Conservation (phyloP, 768 basidiomycete genomes). For the Tylopilus rubrobrunneus region DNA sequence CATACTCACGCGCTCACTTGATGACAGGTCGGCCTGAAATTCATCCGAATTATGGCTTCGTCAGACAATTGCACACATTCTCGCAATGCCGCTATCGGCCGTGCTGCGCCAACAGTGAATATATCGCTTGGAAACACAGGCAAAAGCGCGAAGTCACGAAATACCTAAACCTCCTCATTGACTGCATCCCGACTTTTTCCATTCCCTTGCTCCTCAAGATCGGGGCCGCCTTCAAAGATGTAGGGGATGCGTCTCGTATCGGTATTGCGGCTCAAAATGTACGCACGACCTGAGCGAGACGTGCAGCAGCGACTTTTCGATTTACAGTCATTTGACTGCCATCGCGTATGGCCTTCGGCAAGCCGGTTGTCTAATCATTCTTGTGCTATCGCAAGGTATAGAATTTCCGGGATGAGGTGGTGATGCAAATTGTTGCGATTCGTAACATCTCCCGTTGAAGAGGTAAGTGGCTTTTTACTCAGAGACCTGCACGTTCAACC, state of each 20-base stretch:
- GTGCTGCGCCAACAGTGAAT: slow-evolving; percentile 38
- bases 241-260: slow-evolving; percentile 63
- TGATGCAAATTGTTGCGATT: slow-evolving; percentile 66
- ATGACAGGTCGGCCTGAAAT: slow-evolving; percentile 35
- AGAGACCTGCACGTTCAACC: neutral
- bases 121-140: slow-evolving; percentile 56
- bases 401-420: slow-evolving; percentile 37
- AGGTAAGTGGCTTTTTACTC: slow-evolving; percentile 41
- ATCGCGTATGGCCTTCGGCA: slow-evolving; percentile 69
- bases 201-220: slow-evolving; percentile 21
- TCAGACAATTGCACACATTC: slow-evolving; percentile 57
- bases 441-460: slow-evolving; percentile 57
- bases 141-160: slow-evolving; percentile 49
- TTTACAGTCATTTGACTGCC: slow-evolving; percentile 68
- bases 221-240: slow-evolving; percentile 47
- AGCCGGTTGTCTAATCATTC: slow-evolving; percentile 85
- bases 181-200: slow-evolving; percentile 51
- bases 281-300: slow-evolving; percentile 22
- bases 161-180: slow-evolving; percentile 49
- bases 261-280: slow-evolving; percentile 72
- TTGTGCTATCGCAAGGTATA: slow-evolving; percentile 62
- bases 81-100: slow-evolving; percentile 47
- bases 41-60: slow-evolving; percentile 46
- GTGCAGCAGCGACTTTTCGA: slow-evolving; percentile 75
- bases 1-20: slow-evolving; percentile 3